phyloP scores from a whole-genome alignment of 345 rosid species.

The Durio zibethinus region DNA sequence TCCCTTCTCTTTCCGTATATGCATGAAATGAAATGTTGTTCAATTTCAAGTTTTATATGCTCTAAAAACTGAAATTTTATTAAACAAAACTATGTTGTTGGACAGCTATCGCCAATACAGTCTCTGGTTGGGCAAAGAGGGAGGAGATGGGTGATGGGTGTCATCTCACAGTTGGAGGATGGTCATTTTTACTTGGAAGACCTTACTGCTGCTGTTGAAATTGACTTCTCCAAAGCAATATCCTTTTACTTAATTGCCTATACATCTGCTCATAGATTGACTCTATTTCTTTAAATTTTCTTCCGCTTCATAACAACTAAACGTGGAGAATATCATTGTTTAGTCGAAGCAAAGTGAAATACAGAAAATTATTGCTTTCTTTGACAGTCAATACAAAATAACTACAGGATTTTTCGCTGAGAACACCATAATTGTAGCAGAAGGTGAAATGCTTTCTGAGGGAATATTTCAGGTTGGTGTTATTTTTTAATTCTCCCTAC shows the following conservation, averaged over 20 bases:
- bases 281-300: neutral
- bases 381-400: constrained; percentile 68
- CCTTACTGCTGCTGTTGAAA: constrained; percentile 88
- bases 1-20: neutral
- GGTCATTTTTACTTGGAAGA: constrained; percentile 94
- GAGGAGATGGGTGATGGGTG: constrained; percentile 92
- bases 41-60: neutral
- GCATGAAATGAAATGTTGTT: neutral
- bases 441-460: constrained; percentile 75
- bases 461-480: constrained; percentile 78
- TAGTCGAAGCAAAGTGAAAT: neutral
- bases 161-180: constrained; percentile 95
- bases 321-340: neutral
- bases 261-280: neutral
- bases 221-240: constrained; percentile 86
- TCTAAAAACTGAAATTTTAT: neutral
- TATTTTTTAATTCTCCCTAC: constrained; percentile 1
- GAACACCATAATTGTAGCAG: constrained; percentile 90
- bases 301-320: neutral
- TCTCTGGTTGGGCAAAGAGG: constrained; percentile 71
- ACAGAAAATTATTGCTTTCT: constrained; percentile 26
- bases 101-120: constrained; percentile 79
- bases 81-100: neutral
- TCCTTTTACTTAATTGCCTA: constrained; percentile 43
- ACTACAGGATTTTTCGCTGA: constrained; percentile 89